Percentiles rank a stretch among this genome's conserved stretches.
These are phyloP conservation scores for Mycena galopus DNA, from an alignment of 768 basidiomycete genomes.

Conservation along the genomic window DNA sequence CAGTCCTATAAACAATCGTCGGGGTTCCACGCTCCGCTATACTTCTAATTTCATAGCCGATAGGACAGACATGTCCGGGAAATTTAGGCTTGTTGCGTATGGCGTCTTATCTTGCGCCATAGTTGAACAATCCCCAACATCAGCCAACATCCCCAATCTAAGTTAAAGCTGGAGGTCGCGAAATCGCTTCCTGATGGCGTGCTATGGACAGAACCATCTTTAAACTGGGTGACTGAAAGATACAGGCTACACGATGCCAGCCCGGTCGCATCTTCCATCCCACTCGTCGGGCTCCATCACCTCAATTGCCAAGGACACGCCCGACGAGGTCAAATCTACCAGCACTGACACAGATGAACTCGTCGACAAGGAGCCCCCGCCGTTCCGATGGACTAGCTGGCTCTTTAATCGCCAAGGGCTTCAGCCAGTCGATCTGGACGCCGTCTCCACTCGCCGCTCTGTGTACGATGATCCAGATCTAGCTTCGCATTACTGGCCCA, in stretches of 20 bases:
- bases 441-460: constrained; percentile 63
- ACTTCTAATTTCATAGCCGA: no score
- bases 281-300: neutral
- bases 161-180: neutral
- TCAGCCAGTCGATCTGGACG: constrained; percentile 47
- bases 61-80: neutral
- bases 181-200: constrained; percentile 25
- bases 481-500: constrained; percentile 63
- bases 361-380: constrained; percentile 51
- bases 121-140: constrained; percentile 1
- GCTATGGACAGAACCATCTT: constrained; percentile 1
- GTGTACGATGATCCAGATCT: constrained; percentile 65
- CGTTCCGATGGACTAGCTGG: constrained; percentile 51
- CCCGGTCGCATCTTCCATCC: neutral
- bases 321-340: constrained; percentile 15
- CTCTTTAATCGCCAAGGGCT: constrained; percentile 45
- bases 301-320: constrained; percentile 9
- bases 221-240: neutral
- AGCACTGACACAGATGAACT: constrained; percentile 42
- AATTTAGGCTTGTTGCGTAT: neutral
- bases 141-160: neutral
- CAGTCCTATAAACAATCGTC: neutral
- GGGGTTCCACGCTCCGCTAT: no score
- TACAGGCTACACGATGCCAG: neutral
- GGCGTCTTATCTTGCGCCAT: constrained; percentile 19